Evolutionary conservation across 176 grass and related monocot species (phyloP).

Genomic region (Urochloa ruziziensis): DNA sequence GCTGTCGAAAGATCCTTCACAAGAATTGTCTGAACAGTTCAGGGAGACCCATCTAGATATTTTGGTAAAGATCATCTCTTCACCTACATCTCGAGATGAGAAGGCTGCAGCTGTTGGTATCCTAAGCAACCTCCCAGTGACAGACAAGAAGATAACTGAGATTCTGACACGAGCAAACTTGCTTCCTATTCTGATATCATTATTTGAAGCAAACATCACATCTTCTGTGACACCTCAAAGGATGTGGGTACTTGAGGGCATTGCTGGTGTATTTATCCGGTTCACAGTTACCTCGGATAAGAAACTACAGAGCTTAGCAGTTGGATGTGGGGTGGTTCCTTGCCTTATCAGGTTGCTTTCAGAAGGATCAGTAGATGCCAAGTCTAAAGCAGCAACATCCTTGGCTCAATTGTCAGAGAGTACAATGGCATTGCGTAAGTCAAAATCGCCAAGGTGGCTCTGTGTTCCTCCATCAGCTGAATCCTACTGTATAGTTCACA

Average conservation of each 20-base stretch:
- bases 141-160: slow-evolving; percentile 69
- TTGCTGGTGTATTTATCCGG: slow-evolving; percentile 61
- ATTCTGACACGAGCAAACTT: slow-evolving; percentile 62
- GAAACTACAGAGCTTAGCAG: slow-evolving; percentile 67
- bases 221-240: slow-evolving; percentile 28
- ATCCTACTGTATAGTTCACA: slow-evolving; percentile 70
- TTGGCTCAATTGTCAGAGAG: slow-evolving; percentile 75
- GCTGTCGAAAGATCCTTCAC: slow-evolving; percentile 69
- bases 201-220: slow-evolving; percentile 43
- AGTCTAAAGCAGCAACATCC: slow-evolving; percentile 73
- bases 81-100: slow-evolving; percentile 47
- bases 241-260: slow-evolving; percentile 62
- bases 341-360: slow-evolving; percentile 74
- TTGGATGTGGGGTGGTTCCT: slow-evolving; percentile 55
- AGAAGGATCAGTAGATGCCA: slow-evolving; percentile 61
- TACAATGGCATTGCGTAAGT: slow-evolving; percentile 39
- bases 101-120: slow-evolving; percentile 67
- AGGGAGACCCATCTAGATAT: slow-evolving; percentile 63
- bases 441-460: slow-evolving; percentile 56
- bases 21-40: slow-evolving; percentile 61
- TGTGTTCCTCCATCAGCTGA: slow-evolving; percentile 64
- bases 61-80: slow-evolving; percentile 62
- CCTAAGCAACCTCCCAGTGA: slow-evolving; percentile 66
- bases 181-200: slow-evolving; percentile 63
- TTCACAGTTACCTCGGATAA: slow-evolving; percentile 80